Evolutionary conservation across 768 basidiomycete genomes (phyloP), one percentile per base, ranked within the genome.

Genomic region (Phanerochaete carnosa): DNA sequence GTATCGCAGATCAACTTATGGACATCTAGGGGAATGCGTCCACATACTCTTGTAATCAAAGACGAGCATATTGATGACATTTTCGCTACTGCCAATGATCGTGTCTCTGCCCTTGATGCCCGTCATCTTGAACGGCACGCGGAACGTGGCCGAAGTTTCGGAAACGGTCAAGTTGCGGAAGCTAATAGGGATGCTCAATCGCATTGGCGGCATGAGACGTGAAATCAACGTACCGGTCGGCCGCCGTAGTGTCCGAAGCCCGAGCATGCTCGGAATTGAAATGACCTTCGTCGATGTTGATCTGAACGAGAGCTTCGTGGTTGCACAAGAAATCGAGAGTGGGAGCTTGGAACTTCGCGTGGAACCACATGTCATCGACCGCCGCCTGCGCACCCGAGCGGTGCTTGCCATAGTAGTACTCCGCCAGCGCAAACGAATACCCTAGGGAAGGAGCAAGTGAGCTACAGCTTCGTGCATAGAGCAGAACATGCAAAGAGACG

Each of bases 291-390:
- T 53, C 51, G 45, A 73, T 60, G 23, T 62, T 63, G 39, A 73
- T 49, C 16, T 55, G 56, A 33, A 73, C 47, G 12, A 69, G 49
- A 9, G 63, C 71, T 37, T 73, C 69, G 55, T 73, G 72, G 57
- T 73, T 71, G 60, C 72, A 73, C 26, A 72, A 59, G 59, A 73
- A 73, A 39, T 66, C 61, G 32, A 73, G 29, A 8, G 54, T 29
- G 13, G 72, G 72, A 45, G 61, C 58, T 37, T 49, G 65, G 35
- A 69, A 67, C 12, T 45, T 35, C 22, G 66, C 68, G n/a, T 65
- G 43, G 39, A 69, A 66, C 35, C 58, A 52, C 61, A 65, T 58
- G 45, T 61, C 61, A 1, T 25, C 56, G 39, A 45, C 49, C 1
- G 59, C 32, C 3, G 51, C 59, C 30, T 45, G 57, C 5, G 51